Conservation (phyloP, 176 grass and related monocot species). For the Bonia amplexicaulis region DNA sequence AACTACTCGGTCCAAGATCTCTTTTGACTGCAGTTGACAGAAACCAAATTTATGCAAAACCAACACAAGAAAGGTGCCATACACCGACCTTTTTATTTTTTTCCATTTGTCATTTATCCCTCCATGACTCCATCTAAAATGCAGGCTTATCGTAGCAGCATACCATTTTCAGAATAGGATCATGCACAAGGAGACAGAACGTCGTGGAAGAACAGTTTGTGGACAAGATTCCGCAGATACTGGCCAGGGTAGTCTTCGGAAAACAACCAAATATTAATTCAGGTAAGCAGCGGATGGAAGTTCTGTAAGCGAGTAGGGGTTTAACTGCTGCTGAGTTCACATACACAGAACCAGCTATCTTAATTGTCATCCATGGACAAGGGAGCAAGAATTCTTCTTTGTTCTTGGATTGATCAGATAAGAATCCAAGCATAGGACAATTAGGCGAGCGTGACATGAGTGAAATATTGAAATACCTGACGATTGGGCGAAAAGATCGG, state of each 20-base stretch:
- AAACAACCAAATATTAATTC: neutral
- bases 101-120: neutral
- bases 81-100: neutral
- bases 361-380: neutral
- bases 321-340: neutral
- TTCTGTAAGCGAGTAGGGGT: neutral
- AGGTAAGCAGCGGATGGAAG: neutral
- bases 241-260: neutral
- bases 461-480: neutral
- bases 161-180: conserved; percentile 30
- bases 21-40: conserved; percentile 27
- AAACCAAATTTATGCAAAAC: conserved; percentile 2
- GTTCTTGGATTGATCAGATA: neutral
- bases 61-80: neutral
- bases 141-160: neutral
- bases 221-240: neutral
- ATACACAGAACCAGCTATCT: neutral
- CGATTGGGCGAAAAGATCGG: neutral
- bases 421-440: neutral
- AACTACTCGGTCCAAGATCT: conserved; percentile 13
- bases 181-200: conserved; percentile 23
- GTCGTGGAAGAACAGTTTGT: neutral
- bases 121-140: neutral
- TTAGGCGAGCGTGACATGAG: neutral
- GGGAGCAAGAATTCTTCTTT: neutral